phyloP scores from a whole-genome alignment of 2,329 filamentous ascomycete species.

The Venturia carpophila region DNA sequence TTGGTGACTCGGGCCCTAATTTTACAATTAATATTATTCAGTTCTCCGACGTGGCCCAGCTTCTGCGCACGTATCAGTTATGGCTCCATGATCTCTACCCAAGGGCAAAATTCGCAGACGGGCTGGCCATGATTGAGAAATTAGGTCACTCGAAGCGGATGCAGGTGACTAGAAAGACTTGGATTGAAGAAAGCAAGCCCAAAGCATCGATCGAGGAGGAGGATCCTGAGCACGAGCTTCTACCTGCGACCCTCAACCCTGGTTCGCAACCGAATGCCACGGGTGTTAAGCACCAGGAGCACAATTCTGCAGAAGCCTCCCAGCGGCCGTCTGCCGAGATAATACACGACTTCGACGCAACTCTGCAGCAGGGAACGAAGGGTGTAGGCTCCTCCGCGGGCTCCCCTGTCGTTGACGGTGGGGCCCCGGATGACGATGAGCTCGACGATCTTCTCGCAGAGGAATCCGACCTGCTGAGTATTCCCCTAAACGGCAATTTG shows the following conservation, averaged over 20 bases:
- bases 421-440: conserved; percentile 44
- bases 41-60: conserved; percentile 74
- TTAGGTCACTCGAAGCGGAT: conserved; percentile 77
- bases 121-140: conserved; percentile 84
- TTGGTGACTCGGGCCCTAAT: conserved; percentile 13
- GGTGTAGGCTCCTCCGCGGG: conserved; percentile 22
- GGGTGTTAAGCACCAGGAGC: conserved; percentile 4
- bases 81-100: conserved; percentile 97
- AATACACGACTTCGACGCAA: conserved; percentile 7
- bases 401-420: conserved; percentile 26
- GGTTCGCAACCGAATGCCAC: conserved; percentile 1
- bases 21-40: conserved; percentile 29
- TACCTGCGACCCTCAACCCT: conserved; percentile 7
- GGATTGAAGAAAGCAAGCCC: conserved; percentile 71
- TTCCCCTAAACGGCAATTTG: conserved; percentile 1
- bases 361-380: conserved; percentile 19
- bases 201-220: conserved; percentile 29
- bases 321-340: not conserved
- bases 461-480: conserved; percentile 25
- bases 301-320: conserved; percentile 10
- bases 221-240: not conserved
- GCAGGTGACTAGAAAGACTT: conserved; percentile 65
- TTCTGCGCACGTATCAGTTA: conserved; percentile 86
- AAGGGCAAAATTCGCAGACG: conserved; percentile 88
- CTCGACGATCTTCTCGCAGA: conserved; percentile 49